phyloP scores from a whole-genome alignment of 768 basidiomycete species.

The Termitomyces sp. region DNA sequence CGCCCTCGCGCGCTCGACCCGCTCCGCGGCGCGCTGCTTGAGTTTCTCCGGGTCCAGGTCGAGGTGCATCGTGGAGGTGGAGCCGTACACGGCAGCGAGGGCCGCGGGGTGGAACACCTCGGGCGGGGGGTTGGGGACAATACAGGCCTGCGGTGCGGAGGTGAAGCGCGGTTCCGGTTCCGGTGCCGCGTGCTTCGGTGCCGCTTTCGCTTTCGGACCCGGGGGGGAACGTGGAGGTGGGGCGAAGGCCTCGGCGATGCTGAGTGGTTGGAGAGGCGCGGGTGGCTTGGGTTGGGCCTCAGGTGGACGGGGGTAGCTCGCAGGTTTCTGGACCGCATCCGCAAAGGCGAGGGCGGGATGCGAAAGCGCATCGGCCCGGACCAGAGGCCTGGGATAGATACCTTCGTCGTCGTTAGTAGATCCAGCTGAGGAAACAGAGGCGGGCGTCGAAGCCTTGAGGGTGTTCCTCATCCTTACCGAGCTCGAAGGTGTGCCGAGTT shows the following conservation, averaged over 20 bases:
- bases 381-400: constrained; percentile 1
- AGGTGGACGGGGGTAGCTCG: constrained; percentile 1
- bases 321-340: neutral
- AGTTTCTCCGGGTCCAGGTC: neutral
- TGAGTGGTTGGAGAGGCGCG: neutral
- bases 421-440: neutral
- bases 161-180: neutral
- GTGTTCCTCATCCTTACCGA: neutral
- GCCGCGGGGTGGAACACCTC: neutral
- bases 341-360: neutral
- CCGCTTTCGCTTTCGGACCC: neutral
- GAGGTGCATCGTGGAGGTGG: neutral
- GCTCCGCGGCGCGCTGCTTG: neutral
- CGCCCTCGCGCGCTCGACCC: neutral
- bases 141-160: neutral
- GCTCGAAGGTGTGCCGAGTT: neutral
- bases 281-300: neutral
- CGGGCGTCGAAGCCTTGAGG: neutral
- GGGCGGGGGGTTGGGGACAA: neutral
- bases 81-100: neutral
- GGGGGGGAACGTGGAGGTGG: neutral
- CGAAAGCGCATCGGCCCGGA: neutral
- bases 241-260: neutral
- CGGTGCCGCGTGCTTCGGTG: neutral
- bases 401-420: neutral